A percentile compares a stretch with the other conserved stretches of the same genome.
Evolutionary conservation across 106 monocot species (phyloP).

Genomic region (Xerophyta viscosa): DNA sequence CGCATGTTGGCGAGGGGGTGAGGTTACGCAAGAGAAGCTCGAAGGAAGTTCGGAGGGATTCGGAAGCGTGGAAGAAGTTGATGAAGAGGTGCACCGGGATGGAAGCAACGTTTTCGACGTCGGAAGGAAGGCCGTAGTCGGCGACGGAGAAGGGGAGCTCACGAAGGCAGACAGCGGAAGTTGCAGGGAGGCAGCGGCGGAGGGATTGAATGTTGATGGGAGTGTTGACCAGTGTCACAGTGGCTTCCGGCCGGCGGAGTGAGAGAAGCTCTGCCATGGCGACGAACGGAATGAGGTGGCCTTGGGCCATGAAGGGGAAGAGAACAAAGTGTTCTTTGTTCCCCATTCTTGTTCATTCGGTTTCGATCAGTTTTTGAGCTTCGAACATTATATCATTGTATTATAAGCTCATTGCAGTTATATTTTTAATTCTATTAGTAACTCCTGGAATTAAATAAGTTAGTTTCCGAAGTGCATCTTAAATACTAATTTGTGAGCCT

Average conservation of each 20-base stretch:
- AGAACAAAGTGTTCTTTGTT: constrained; percentile 29
- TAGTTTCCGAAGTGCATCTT: too few relatives aligned
- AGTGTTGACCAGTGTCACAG: constrained; percentile 30
- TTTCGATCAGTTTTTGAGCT: too few relatives aligned
- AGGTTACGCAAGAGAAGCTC: constrained; percentile 4
- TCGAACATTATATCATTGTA: too few relatives aligned
- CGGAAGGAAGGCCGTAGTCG: constrained; percentile 28
- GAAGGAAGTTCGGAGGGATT: constrained; percentile 13
- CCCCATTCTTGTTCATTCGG: too few relatives aligned
- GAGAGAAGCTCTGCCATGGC: constrained; percentile 28
- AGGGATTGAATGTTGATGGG: constrained; percentile 27
- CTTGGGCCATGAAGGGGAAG: constrained; percentile 38
- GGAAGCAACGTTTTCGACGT: constrained; percentile 27
- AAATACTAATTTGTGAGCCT: too few relatives aligned
- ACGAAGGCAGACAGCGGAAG: constrained; percentile 22
- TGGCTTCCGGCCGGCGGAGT: neutral
- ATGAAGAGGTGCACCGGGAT: constrained; percentile 19
- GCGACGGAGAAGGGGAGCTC: constrained; percentile 28
- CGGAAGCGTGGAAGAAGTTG: constrained; percentile 20
- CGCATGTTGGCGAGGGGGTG: constrained; percentile 6
- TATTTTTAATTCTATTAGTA: too few relatives aligned
- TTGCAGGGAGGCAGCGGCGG: constrained; percentile 2
- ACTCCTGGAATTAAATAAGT: too few relatives aligned
- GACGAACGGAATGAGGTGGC: constrained; percentile 37
- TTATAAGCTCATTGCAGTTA: too few relatives aligned